Base-by-base conservation (phyloP, 257 asterid species). In the Gardenia jasminoides region DNA sequence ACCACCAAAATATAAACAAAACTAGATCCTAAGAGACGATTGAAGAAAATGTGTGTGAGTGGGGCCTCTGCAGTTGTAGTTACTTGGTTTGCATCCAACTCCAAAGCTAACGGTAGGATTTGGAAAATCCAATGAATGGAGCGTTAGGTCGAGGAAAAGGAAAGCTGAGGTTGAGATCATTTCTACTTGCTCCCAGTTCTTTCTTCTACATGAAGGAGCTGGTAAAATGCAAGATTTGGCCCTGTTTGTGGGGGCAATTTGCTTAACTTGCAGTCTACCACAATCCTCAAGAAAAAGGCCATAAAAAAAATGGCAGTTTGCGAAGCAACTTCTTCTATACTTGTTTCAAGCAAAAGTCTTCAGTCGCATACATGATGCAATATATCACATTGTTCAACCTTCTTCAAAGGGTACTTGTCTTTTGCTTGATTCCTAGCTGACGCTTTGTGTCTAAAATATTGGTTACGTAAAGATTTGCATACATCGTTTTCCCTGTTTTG, bases 221-320 rank as follows among this genome's bases (percentile, higher is more conserved):
- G 77, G 48, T 36, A 61, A 76, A 77, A 36, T n/a, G 75, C 74
- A 72, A 52, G 65, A 44, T 77, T 73, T 78, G 56, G 77, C 87
- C 84, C 76, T 59, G 74, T 64, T 76, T 77, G 82, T 84, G 80
- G 88, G 85, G 87, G 81, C 86, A 84, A 88, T 82, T 91, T 85
- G 85, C 94, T 88, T 91, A 86, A 85, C 93, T 90, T 88, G 90
- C 58, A 85, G 88, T 87, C 88, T 76, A 88, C 83, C 89, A 75
- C 84, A 13, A 82, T 84, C 87, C 81, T 7, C 70, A 15, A 80
- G 75, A 22, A 67, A 85, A 83, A 75, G 75, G 76, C 80, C 41
- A 36, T 36, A 36, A 36, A 70, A 77, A 83, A 78, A 75, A 79
- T 64, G 70, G 44, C 8, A 76, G 56, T 52, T 73, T 78, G 61